phyloP scores from a whole-genome alignment of 768 basidiomycete species.

The Goffeauzyma gilvescens region DNA sequence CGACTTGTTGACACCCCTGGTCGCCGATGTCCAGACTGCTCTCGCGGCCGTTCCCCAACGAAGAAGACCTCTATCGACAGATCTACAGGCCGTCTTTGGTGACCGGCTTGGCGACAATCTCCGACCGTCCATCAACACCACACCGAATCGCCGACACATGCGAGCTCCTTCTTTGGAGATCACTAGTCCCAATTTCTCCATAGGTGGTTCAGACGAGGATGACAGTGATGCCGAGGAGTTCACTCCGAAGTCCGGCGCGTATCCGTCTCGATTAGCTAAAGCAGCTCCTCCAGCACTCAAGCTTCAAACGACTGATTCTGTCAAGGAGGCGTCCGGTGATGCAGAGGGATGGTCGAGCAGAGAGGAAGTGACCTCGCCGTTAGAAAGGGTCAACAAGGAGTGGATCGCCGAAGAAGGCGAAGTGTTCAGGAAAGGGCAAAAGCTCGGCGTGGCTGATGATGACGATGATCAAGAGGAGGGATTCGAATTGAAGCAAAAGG shows the following conservation, averaged over 20 bases:
- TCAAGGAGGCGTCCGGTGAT: slow-evolving; percentile 16
- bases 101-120: slow-evolving; percentile 6
- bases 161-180: slow-evolving; percentile 49
- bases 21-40: slow-evolving; percentile 36
- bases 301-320: slow-evolving; percentile 12
- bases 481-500: slow-evolving; percentile 54
- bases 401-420: slow-evolving; percentile 93
- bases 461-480: slow-evolving; percentile 41
- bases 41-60: not conserved
- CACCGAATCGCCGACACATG: slow-evolving; percentile 28
- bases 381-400: slow-evolving; percentile 33
- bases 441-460: slow-evolving; percentile 42
- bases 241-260: not conserved
- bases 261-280: slow-evolving; percentile 1
- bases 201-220: slow-evolving; percentile 34
- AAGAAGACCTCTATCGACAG: not conserved
- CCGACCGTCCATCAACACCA: too few relatives aligned
- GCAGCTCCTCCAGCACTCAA: not conserved
- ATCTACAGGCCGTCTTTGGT: slow-evolving; percentile 2
- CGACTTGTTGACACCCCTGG: slow-evolving; percentile 45
- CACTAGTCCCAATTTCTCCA: slow-evolving; percentile 47
- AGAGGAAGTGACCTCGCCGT: slow-evolving; percentile 8
- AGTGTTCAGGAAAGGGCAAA: slow-evolving; percentile 77
- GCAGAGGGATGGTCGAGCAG: too few relatives aligned
- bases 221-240: slow-evolving; percentile 32